These are phyloP conservation scores for Pseudopediastrum boryanum DNA, from an alignment of 139 green algal species.

Conservation along the genomic window DNA sequence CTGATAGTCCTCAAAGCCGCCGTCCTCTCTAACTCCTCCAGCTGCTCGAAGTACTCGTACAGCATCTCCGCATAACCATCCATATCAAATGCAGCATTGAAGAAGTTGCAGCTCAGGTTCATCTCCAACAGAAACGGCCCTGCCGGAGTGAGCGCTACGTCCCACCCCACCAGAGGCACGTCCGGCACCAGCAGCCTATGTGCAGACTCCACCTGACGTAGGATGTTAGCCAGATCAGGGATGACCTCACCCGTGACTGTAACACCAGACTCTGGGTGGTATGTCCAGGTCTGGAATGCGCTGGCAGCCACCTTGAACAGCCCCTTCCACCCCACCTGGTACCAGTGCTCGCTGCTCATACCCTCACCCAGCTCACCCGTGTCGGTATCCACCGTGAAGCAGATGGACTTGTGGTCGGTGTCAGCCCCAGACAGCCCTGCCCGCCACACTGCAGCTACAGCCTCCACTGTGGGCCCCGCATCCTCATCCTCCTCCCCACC, in stretches of 20 bases:
- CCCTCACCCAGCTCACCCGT: conserved; percentile 23
- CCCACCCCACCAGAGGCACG: conserved; percentile 45
- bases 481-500: background rate
- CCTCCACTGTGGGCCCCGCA: conserved; percentile 11
- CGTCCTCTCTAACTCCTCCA: background rate
- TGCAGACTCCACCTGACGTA: conserved; percentile 12
- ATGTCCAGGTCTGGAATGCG: background rate
- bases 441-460: conserved; percentile 36
- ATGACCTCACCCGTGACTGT: conserved; percentile 27
- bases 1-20: too few relatives aligned
- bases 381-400: conserved; percentile 28
- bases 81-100: conserved; percentile 32
- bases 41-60: conserved; percentile 1
- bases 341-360: conserved; percentile 42
- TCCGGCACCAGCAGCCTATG: conserved; percentile 20
- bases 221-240: background rate
- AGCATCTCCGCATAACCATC: background rate
- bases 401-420: conserved; percentile 45
- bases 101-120: conserved; percentile 48
- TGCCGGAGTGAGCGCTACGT: conserved; percentile 40
- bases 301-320: background rate
- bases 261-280: conserved; percentile 29
- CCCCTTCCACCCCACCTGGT: conserved; percentile 19
- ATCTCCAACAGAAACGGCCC: conserved; percentile 39
- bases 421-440: conserved; percentile 29